Conservation (phyloP, 1,284 basidiomycete genomes). For the Ganoderma sp. region DNA sequence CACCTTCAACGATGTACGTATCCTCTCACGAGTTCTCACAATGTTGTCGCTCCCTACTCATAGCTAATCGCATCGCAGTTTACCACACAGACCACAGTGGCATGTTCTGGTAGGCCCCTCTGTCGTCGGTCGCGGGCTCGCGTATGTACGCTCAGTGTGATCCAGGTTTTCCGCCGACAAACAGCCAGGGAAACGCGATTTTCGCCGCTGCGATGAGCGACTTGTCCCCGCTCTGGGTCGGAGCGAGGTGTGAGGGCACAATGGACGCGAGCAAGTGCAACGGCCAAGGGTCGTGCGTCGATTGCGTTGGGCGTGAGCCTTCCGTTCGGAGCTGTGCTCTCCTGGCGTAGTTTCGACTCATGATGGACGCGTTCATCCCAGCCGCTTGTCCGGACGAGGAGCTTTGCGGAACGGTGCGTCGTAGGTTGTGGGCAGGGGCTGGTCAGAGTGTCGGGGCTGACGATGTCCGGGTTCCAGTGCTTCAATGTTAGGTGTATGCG, state of each 20-base stretch:
- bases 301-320: slow-evolving; percentile 37
- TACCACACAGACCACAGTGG: slow-evolving; percentile 39
- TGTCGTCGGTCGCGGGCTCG: not conserved
- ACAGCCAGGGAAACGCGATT: slow-evolving; percentile 41
- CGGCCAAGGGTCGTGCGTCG: slow-evolving; percentile 39
- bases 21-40: slow-evolving; percentile 22
- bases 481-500: slow-evolving; percentile 33
- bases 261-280: slow-evolving; percentile 42
- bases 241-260: slow-evolving; percentile 40
- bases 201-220: slow-evolving; percentile 45
- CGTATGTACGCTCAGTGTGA: no score
- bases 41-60: not conserved
- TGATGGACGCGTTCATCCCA: slow-evolving; percentile 3
- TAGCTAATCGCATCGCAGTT: slow-evolving; percentile 30
- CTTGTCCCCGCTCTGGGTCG: slow-evolving; percentile 44
- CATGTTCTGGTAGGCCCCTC: slow-evolving; percentile 36
- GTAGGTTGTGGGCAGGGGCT: slow-evolving; percentile 8
- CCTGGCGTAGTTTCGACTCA: no score
- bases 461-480: slow-evolving; percentile 22
- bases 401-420: slow-evolving; percentile 32
- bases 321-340: not conserved
- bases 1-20: slow-evolving; percentile 42
- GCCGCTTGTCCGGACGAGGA: slow-evolving; percentile 38
- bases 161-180: slow-evolving; percentile 38
- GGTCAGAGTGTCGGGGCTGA: not conserved